phyloP scores from a whole-genome alignment of 306 rosid species.

The Gastrolobium villosum region DNA sequence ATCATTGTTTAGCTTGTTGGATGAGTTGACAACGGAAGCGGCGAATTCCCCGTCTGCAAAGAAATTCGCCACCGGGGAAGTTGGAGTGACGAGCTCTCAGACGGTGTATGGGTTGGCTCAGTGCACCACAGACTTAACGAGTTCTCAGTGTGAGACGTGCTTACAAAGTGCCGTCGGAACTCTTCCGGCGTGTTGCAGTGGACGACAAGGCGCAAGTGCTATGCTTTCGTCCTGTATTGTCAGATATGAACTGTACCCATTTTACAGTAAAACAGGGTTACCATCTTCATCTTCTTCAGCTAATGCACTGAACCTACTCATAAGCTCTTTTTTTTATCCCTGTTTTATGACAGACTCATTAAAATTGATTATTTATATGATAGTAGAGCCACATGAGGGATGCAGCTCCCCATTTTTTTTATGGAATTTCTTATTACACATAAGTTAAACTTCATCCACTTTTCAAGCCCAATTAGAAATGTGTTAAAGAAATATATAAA shows the following conservation, averaged over 20 bases:
- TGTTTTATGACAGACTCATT: not conserved
- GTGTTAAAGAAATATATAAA: too few species aligned
- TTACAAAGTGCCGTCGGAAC: constrained; percentile 28
- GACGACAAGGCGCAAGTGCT: constrained; percentile 33
- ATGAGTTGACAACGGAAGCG: constrained; percentile 21
- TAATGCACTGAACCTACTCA: not conserved
- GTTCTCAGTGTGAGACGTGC: constrained; percentile 35
- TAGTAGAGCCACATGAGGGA: too few species aligned
- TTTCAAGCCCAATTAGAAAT: too few species aligned
- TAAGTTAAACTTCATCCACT: too few species aligned
- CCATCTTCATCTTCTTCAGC: not conserved
- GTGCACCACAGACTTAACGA: constrained; percentile 36
- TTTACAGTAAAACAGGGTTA: constrained; percentile 4
- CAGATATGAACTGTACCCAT: constrained; percentile 47
- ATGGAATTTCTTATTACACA: too few species aligned
- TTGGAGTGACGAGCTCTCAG: not conserved
- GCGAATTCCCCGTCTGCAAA: constrained; percentile 36
- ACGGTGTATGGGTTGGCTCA: constrained; percentile 48
- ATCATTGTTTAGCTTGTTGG: constrained; percentile 22
- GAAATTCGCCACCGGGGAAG: constrained; percentile 44
- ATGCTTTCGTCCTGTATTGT: constrained; percentile 45
- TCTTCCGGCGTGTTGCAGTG: constrained; percentile 38
- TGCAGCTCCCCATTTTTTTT: too few species aligned
- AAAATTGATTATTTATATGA: too few species aligned
- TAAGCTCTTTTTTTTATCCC: too few species aligned